Percentiles rank a stretch among this genome's conserved stretches.
These are phyloP conservation scores for Beauveria rudraprayagi DNA, from an alignment of 2,329 filamentous ascomycete genomes.

Conservation along the genomic window DNA sequence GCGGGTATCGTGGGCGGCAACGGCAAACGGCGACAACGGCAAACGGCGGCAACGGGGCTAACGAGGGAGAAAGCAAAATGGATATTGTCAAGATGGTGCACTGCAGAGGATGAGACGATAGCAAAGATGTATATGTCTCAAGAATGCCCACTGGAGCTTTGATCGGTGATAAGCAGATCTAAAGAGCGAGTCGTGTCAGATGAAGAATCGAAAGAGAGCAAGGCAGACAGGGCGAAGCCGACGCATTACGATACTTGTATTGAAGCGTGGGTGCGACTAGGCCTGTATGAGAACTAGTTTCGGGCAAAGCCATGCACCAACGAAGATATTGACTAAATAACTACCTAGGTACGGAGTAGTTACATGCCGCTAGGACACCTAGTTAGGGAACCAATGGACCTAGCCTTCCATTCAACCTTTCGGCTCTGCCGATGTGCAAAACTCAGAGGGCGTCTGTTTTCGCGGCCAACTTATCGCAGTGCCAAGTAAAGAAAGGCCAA, in stretches of 20 bases:
- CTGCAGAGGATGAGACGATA: background rate
- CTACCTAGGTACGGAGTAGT: no score
- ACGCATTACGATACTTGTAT: background rate
- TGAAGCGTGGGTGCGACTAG: background rate
- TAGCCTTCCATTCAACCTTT: background rate
- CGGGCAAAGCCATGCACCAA: background rate
- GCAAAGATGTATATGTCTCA: background rate
- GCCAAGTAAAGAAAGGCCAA: background rate
- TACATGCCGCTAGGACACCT: no score
- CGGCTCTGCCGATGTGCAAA: background rate
- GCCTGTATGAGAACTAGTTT: background rate
- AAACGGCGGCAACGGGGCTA: background rate
- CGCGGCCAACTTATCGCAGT: no score
- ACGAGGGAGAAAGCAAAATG: background rate
- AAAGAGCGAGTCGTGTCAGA: background rate
- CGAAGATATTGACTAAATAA: no score
- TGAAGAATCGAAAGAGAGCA: background rate
- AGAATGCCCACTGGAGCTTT: background rate
- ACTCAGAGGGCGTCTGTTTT: background rate
- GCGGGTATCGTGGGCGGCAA: background rate
- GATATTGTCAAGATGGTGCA: background rate
- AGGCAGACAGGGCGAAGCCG: background rate
- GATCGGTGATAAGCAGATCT: background rate
- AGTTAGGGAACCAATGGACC: background rate
- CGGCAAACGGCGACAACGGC: background rate